phyloP scores from a whole-genome alignment of 192 early-diverging fungal species.

The Lobosporangium transversale region DNA sequence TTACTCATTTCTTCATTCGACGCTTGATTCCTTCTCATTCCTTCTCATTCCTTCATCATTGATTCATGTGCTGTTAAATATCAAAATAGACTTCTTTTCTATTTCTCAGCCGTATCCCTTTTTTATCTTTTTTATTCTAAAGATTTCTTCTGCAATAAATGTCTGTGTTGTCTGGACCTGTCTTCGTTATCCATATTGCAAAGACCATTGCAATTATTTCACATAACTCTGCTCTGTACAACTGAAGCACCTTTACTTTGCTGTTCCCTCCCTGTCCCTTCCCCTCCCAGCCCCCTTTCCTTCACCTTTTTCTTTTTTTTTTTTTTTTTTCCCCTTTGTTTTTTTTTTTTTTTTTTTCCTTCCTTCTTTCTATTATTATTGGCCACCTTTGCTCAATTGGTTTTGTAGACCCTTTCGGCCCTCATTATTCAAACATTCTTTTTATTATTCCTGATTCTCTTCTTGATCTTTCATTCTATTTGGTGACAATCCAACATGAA shows the following conservation, averaged over 20 bases:
- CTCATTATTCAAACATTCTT: background rate
- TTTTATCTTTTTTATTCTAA: conserved; percentile 1
- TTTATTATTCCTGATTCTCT: background rate
- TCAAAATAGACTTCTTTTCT: background rate
- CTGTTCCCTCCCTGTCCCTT: background rate
- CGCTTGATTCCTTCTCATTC: background rate
- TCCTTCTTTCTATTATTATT: background rate
- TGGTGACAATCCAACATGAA: conserved; percentile 13
- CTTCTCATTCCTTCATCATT: conserved; percentile 1
- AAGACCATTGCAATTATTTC: too few species aligned
- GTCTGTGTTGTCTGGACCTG: too few species aligned
- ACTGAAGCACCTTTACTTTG: too few species aligned
- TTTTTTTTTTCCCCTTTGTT: background rate
- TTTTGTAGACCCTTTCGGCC: background rate
- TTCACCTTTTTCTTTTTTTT: background rate
- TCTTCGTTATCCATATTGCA: too few species aligned
- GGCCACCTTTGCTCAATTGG: background rate
- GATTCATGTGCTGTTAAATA: too few species aligned
- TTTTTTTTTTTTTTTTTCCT: background rate
- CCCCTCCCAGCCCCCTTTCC: background rate
- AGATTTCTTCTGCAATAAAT: too few species aligned
- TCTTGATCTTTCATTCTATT: background rate
- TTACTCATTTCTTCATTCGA: background rate
- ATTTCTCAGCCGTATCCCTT: background rate
- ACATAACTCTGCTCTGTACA: too few species aligned